phyloP scores from a whole-genome alignment of 2,329 filamentous ascomycete genomes.

The Sclerotinia sclerotiorum region DNA sequence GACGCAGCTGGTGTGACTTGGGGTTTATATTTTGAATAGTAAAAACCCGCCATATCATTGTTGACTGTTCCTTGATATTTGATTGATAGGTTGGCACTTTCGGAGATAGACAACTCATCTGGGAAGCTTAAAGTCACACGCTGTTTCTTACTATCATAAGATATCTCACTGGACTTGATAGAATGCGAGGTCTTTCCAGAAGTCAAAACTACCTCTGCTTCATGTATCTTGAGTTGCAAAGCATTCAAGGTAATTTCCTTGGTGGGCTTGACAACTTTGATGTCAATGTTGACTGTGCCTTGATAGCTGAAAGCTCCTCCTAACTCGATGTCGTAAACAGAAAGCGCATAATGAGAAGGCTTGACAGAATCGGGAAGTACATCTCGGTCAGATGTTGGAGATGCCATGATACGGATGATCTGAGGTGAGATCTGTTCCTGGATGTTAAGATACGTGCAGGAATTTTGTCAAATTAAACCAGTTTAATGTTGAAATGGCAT shows the following conservation, averaged over 20 bases:
- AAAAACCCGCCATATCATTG: conserved; percentile 90
- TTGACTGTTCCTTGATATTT: conserved; percentile 81
- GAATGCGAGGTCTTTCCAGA: conserved; percentile 55
- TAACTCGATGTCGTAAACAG: conserved; percentile 74
- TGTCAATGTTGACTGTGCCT: conserved; percentile 78
- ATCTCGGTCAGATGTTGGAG: conserved; percentile 56
- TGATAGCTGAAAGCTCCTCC: conserved; percentile 73
- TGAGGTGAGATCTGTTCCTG: not conserved
- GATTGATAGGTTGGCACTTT: conserved; percentile 66
- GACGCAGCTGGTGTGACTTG: conserved; percentile 67
- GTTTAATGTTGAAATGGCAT: not conserved
- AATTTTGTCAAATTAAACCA: not conserved
- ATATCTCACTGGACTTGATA: conserved; percentile 64
- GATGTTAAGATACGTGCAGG: not conserved
- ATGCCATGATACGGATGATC: conserved; percentile 29
- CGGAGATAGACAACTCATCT: conserved; percentile 65
- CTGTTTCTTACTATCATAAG: conserved; percentile 81
- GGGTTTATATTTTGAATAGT: conserved; percentile 91
- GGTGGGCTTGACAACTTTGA: conserved; percentile 68
- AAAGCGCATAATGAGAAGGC: conserved; percentile 82
- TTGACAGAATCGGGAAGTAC: conserved; percentile 66
- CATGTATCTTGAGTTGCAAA: conserved; percentile 75
- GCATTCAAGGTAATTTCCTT: conserved; percentile 82
- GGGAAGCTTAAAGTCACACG: conserved; percentile 77
- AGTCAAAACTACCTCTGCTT: conserved; percentile 61